Conservation (phyloP, 768 basidiomycete species). For the Xanthoconium stramineum region DNA sequence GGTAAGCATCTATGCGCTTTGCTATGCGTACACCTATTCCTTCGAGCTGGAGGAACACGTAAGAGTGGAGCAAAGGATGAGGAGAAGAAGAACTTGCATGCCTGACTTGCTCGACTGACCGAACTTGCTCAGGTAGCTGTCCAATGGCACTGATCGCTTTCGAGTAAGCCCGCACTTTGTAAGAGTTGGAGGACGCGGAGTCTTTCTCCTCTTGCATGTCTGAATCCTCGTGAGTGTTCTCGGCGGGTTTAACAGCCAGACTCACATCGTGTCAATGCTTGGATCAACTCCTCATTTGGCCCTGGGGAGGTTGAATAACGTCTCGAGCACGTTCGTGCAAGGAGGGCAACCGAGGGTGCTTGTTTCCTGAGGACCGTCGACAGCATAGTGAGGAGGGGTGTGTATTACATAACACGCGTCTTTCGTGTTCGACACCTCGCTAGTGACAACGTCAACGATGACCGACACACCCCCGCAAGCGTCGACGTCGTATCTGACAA, state of each 20-base stretch:
- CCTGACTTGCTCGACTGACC: constrained; percentile 39
- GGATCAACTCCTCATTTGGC: constrained; percentile 38
- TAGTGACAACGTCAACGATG: constrained; percentile 19
- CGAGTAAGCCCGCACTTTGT: constrained; percentile 49
- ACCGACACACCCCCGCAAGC: constrained; percentile 25
- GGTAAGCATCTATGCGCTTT: constrained; percentile 43
- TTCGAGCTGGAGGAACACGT: constrained; percentile 22
- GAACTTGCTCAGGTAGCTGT: constrained; percentile 40
- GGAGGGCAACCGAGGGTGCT: neutral
- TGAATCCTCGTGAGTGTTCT: constrained; percentile 1
- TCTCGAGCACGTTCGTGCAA: constrained; percentile 10
- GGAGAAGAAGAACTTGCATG: constrained; percentile 17
- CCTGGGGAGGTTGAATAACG: constrained; percentile 18
- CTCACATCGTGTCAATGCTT: constrained; percentile 43
- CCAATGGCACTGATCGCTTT: constrained; percentile 45
- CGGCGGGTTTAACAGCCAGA: neutral
- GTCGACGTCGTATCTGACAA: constrained; percentile 31
- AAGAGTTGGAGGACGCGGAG: constrained; percentile 36
- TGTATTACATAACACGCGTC: constrained; percentile 28
- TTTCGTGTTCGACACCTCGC: neutral
- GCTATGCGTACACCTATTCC: constrained; percentile 41
- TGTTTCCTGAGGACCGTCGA: constrained; percentile 11
- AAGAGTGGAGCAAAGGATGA: neutral
- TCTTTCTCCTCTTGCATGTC: constrained; percentile 45
- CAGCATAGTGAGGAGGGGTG: constrained; percentile 15